A percentile compares a stretch with the other conserved stretches of the same genome.
phyloP scores from a whole-genome alignment of 2,329 filamentous ascomycete species.

The Colletotrichum sidae region DNA sequence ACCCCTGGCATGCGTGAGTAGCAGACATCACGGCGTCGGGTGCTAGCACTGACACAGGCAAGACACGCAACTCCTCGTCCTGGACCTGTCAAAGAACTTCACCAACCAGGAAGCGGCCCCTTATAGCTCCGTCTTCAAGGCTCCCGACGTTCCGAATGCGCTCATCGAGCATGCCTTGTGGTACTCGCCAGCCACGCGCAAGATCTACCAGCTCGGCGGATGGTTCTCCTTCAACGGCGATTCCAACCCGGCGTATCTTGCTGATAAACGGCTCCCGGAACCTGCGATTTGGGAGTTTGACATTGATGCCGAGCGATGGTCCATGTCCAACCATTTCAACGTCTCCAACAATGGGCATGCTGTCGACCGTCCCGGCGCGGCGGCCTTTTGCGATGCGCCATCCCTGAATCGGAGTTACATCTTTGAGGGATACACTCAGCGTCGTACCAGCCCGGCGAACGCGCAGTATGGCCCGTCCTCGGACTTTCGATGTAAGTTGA shows the following conservation, averaged over 20 bases:
- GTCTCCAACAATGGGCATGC: conserved; percentile 30
- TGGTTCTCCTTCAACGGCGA: conserved; percentile 39
- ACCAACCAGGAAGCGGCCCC: conserved; percentile 34
- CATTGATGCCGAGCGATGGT: conserved; percentile 24
- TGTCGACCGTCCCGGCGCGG: conserved; percentile 35
- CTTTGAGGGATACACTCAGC: conserved; percentile 38
- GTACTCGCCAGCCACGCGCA: conserved; percentile 36
- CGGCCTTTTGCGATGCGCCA: conserved; percentile 37
- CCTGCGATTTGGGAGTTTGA: conserved; percentile 28
- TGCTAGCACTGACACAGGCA: not conserved
- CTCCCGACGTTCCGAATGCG: conserved; percentile 36
- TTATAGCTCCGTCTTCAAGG: conserved; percentile 36
- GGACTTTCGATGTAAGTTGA: conserved; percentile 33
- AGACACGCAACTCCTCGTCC: conserved; percentile 38
- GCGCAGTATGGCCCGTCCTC: conserved; percentile 18
- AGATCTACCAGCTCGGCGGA: conserved; percentile 40
- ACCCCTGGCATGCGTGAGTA: conserved; percentile 27
- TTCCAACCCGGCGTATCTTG: conserved; percentile 33
- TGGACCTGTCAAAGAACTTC: conserved; percentile 40
- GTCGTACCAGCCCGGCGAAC: conserved; percentile 34
- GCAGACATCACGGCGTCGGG: rapidly evolving
- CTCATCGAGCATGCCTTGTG: conserved; percentile 39
- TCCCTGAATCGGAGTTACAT: conserved; percentile 37
- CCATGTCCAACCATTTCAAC: conserved; percentile 8
- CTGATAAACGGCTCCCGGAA: conserved; percentile 26